Base-by-base conservation (phyloP, 257 asterid species). In the Craterostigma plantagineum region DNA sequence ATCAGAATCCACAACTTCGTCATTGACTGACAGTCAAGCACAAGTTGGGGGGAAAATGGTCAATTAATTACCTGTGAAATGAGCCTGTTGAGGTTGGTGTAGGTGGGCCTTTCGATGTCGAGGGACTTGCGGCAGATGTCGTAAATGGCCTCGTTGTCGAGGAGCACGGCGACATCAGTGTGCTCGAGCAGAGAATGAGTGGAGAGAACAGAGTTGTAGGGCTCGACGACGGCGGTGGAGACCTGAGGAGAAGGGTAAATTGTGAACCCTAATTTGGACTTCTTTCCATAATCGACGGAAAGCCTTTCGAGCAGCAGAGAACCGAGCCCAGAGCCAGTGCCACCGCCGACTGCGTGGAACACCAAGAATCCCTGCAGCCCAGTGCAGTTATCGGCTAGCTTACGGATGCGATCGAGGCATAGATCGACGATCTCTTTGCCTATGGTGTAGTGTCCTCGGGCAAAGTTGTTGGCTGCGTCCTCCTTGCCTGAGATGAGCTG, bases 311-410 rank as follows among this genome's bases (percentile, higher is more conserved):
- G 78, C 59, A 83, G 43, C 8, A 83, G 72, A 23, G 95, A 83
- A 39, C 95, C 95, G 30, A 84, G 77, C 0, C 96, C 96, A 14
- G 96, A 84, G 43, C 96, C 96, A 10, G 96, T 84, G 6, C 96
- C 96, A 35, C 96, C 96, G n/a, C 96, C 96, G 8, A 84, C 96
- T 13, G 96, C 96, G 14, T 84, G 96, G 75, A 84, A 84, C 16
- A 84, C 96, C 0, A 84, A 57, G 68, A 84, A 84, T 0, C 96
- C 96, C 58, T 84, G 96, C 30, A 84, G 63, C 0, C 96, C 96
- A 13, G 96, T 84, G 35, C 96, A 84, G 62, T 84, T 84, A 35
- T 84, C 95, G 0, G 95, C 95, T 15, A 84, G 76, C 76, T 84
- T 84, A 36, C 96, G 81, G 33, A 84, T 84, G 69, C 96, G 69